Percentiles rank a stretch among this genome's conserved stretches.
phyloP scores from a whole-genome alignment of 306 rosid genomes.

The Medicago lupulina region DNA sequence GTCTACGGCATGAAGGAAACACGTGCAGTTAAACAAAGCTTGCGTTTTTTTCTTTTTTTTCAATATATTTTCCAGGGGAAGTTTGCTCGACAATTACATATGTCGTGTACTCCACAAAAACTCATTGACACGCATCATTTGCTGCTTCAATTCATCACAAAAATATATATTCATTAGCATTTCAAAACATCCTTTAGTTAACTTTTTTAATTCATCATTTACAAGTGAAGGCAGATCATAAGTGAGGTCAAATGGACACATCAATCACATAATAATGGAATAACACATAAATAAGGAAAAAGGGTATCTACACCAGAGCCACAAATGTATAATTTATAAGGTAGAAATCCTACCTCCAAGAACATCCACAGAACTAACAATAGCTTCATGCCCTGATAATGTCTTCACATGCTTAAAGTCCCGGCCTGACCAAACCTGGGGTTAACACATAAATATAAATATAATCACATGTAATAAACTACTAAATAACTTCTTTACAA shows the following conservation, averaged over 20 bases:
- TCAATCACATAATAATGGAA: slow-evolving; percentile 19
- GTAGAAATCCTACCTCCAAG: slow-evolving; percentile 62
- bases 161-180: slow-evolving; percentile 17
- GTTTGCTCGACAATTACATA: slow-evolving; percentile 4
- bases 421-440: slow-evolving; percentile 92
- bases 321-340: slow-evolving; percentile 32
- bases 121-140: slow-evolving; percentile 5
- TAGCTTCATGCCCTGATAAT: slow-evolving; percentile 90
- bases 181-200: slow-evolving; percentile 20
- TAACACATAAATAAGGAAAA: slow-evolving; percentile 16
- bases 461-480: slow-evolving; percentile 33
- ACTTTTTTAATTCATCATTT: slow-evolving; percentile 34
- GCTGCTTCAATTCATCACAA: not conserved
- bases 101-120: slow-evolving; percentile 7
- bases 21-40: slow-evolving; percentile 9
- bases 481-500: slow-evolving; percentile 25
- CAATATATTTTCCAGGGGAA: slow-evolving; percentile 20
- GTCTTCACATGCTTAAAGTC: slow-evolving; percentile 94
- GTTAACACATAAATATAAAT: slow-evolving; percentile 42
- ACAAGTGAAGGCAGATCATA: not conserved
- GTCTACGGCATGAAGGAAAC: slow-evolving; percentile 1
- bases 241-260: slow-evolving; percentile 18
- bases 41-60: slow-evolving; percentile 12
- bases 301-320: slow-evolving; percentile 2
- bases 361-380: slow-evolving; percentile 83